Conservation (phyloP, 352 stramenopile genomes). For the Phytophthora brassicae region DNA sequence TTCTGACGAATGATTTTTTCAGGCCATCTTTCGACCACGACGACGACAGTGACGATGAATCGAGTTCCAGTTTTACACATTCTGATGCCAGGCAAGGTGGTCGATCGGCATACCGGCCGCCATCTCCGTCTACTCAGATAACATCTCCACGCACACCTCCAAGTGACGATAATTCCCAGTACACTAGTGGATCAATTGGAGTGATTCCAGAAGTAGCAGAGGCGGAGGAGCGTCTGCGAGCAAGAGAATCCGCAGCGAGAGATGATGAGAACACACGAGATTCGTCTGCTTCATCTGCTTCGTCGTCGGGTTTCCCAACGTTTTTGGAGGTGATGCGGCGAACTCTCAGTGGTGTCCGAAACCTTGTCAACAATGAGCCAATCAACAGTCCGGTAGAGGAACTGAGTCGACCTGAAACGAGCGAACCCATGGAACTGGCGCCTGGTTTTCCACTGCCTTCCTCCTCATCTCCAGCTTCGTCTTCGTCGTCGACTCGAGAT, state of each 20-base stretch:
- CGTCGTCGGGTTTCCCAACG: conserved; percentile 39
- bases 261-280: conserved; percentile 5
- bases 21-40: conserved; percentile 50
- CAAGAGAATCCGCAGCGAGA: conserved; percentile 9
- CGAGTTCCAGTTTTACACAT: conserved; percentile 21
- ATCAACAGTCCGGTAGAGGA: conserved; percentile 7
- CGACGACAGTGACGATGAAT: conserved; percentile 32
- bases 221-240: conserved; percentile 41
- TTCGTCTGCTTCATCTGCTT: conserved; percentile 33
- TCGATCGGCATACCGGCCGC: conserved; percentile 22
- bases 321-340: conserved; percentile 56
- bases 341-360: conserved; percentile 43
- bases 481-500: conserved; percentile 17
- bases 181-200: conserved; percentile 26
- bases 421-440: conserved; percentile 12
- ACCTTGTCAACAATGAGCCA: conserved; percentile 37
- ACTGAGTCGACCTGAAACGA: background rate
- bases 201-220: conserved; percentile 72
- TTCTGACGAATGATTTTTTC: conserved; percentile 71
- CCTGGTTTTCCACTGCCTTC: conserved; percentile 30
- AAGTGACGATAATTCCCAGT: conserved; percentile 12
- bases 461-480: conserved; percentile 25
- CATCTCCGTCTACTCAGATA: conserved; percentile 26
- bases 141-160: conserved; percentile 25
- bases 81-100: conserved; percentile 13